Base-by-base conservation (phyloP, 2,329 filamentous ascomycete species). In the Penicillium vulpinum region DNA sequence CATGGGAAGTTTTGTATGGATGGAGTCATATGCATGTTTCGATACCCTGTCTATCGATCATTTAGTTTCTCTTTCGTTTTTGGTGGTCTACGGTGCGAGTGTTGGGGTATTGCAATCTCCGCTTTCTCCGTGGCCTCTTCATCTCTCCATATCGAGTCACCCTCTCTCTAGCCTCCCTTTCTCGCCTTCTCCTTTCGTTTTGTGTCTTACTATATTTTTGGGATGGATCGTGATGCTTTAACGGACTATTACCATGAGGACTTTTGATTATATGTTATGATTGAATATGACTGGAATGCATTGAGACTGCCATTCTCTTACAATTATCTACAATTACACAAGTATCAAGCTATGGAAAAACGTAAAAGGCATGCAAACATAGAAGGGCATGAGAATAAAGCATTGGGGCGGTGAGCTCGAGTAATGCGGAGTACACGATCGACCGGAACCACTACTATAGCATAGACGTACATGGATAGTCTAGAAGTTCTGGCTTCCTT, bases 21-120 rank as follows among this genome's bases (percentile, higher is more conserved):
- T 69, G 67, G 62, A 59, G 59, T 63, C 58, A 48, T 62, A 62
- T 69, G 69, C 69, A 72, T 73, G 65, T 67, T n/a, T n/a, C 68
- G 66, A 73, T 71, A 73, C 66, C 70, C 69, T 33, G 28, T 16
- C 59, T 63, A 65, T 69, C 60, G 58, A 66, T 63, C 62, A 57
- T 54, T 58, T 48, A 50, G 26, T 48, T 54, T 8, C 47, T 36
- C 40, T 53, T 51, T 35, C 58, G 59, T 62, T 54, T 62, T 57
- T 60, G 59, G 61, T 63, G 65, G 64, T 60, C 56, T 63, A 11
- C 39, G 22, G 59, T 46, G 24, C 38, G 40, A 61, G 43, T 57
- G 21, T 57, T 33, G 28, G n/a, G n/a, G n/a, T 36, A 48, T 54
- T 53, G 43, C 31, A 26, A 41, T 47, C 35, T 45, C 38, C 31